Percentiles rank a stretch among this genome's conserved stretches.
phyloP scores from a whole-genome alignment of 495 filamentous ascomycete species.

The Penicillium turbatum region DNA sequence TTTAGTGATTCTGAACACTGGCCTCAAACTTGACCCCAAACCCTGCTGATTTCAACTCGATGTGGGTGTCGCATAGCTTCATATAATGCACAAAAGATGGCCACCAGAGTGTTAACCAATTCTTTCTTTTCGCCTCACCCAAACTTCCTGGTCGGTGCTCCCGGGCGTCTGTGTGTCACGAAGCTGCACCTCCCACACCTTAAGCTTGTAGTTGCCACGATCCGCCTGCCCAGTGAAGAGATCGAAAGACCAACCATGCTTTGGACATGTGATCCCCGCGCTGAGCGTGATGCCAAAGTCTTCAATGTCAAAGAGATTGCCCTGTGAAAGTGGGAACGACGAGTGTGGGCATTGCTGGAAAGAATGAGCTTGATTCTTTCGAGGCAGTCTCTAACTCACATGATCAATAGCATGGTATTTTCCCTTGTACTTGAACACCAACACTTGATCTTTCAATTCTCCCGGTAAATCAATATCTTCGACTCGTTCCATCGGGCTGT shows the following conservation, averaged over 20 bases:
- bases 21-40: not conserved
- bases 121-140: constrained; percentile 45
- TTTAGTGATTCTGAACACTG: not conserved
- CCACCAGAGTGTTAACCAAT: constrained; percentile 28
- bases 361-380: constrained; percentile 8
- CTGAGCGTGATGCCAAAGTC: constrained; percentile 51
- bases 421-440: constrained; percentile 54
- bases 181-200: constrained; percentile 56
- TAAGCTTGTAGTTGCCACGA: constrained; percentile 53
- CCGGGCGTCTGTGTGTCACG: constrained; percentile 31
- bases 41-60: not conserved
- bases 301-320: constrained; percentile 57
- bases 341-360: constrained; percentile 58
- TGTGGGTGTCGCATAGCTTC: not conserved
- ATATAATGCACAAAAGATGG: not conserved
- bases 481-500: constrained; percentile 23
- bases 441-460: constrained; percentile 52
- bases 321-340: constrained; percentile 52
- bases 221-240: constrained; percentile 52
- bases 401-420: constrained; percentile 58
- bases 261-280: constrained; percentile 54
- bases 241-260: constrained; percentile 61
- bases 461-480: constrained; percentile 40
- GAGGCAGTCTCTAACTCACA: constrained; percentile 33
- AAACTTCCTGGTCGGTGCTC: constrained; percentile 48